Percentiles rank a stretch among this genome's conserved stretches.
Conservation (phyloP, 805 yeast species). For the Lipomyces mesembrius region DNA sequence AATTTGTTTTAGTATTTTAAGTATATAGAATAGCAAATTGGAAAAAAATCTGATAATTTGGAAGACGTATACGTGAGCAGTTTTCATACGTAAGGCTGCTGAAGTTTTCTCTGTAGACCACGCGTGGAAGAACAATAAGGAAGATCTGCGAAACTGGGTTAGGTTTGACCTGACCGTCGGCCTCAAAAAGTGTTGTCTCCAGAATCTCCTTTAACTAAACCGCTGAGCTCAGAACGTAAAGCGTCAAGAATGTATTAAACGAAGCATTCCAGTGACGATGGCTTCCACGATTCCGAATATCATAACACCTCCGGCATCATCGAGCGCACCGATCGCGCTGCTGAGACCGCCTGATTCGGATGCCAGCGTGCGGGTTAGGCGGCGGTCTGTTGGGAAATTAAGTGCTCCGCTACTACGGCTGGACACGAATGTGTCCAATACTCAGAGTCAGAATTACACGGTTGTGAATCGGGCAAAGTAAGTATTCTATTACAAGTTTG, state of each 20-base stretch:
- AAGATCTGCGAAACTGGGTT: no score
- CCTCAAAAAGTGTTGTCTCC: no score
- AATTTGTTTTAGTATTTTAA: neutral
- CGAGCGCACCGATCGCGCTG: neutral
- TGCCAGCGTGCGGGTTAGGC: neutral
- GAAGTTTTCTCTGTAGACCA: no score
- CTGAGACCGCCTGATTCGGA: neutral
- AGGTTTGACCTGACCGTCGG: no score
- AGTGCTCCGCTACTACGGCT: neutral
- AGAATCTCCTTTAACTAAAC: no score
- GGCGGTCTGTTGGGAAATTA: neutral
- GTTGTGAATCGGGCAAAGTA: no score
- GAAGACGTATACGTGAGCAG: no score
- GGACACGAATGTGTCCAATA: neutral
- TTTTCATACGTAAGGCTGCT: no score
- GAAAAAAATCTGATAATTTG: neutral
- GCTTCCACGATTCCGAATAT: neutral
- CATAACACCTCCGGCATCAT: neutral
- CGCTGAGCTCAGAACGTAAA: no score
- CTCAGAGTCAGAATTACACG: neutral
- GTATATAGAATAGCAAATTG: neutral
- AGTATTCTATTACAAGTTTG: no score
- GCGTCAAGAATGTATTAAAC: neutral
- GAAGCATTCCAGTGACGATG: neutral
- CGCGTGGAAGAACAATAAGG: no score